Evolutionary conservation across 2,329 filamentous ascomycete genomes (phyloP), one percentile per base, ranked within the genome.

Genomic region (Cladophialophora psammophila): DNA sequence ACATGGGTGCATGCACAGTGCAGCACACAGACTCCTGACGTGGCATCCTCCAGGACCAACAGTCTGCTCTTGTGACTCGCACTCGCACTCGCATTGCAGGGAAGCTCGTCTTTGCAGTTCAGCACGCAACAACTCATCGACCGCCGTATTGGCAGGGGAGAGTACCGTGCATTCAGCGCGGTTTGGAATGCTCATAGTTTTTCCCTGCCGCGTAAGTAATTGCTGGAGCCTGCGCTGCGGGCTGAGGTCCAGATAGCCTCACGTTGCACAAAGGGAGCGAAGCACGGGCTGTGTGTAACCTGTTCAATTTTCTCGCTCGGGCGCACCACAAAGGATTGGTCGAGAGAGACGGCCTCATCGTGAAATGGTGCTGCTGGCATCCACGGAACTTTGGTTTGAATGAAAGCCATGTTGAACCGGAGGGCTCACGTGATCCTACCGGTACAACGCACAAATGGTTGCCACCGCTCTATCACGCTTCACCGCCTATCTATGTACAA

Each of bases 11-110:
- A 15, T 42, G 63, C 63, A 57, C 48, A 58, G 45, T 63, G 65
- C 61, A 56, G 62, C 48, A 35, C 50, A 57, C 56, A 55, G 52
- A 35, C 26, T 53, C 45, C 45, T 67, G 61, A 67, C 65, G 65
- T 67, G 65, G 65, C 65, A 64, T 26, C 42, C 45, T 65, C 55
- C 61, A 62, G 52, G 36, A 40, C 45, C 52, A 64, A 40, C 56
- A 31, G n/a, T 18, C 32, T 42, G 34, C 35, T 60, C 65, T 64
- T 52, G 61, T 64, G 65, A 64, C 61, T 63, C 61, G 48, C n/a
- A 64, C 42, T 59, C 52, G 32, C 45, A 26, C 53, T 56, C 48
- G 57, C 56, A 40, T 61, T 35, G 59, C 50, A 52, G 36, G 48
- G 34, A 53, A 32, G n/a, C 34, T 40, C 36, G 26, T n/a, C 34